Evolutionary conservation across 257 asterid species (phyloP).

Genomic region (Nicotiana knightiana): DNA sequence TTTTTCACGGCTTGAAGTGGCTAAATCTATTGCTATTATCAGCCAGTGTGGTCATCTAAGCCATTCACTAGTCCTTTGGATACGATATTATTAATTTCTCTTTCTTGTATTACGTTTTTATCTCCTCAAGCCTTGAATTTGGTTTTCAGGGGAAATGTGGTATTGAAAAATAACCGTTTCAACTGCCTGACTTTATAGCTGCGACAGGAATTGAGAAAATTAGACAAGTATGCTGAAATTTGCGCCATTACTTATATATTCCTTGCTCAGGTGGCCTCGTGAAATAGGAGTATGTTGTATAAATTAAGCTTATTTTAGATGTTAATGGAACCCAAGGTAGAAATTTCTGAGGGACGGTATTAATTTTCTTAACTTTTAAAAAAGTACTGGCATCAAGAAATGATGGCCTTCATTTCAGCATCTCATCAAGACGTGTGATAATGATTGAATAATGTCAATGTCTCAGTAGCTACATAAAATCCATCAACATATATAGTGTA

Average conservation of each 20-base stretch:
- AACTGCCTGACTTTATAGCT: slow-evolving; percentile 97
- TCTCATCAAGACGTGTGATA: background rate
- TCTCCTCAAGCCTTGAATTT: slow-evolving; percentile 39
- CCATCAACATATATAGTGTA: background rate
- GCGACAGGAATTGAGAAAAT: slow-evolving; percentile 99
- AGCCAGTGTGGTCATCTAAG: background rate
- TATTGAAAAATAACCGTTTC: slow-evolving; percentile 91
- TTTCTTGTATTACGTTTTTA: slow-evolving; percentile 13
- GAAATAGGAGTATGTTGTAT: background rate
- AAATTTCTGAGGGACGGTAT: background rate
- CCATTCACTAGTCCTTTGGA: background rate
- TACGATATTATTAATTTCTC: background rate
- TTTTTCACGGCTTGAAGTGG: background rate
- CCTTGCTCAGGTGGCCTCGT: background rate
- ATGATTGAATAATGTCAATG: background rate
- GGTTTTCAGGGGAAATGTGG: slow-evolving; percentile 95
- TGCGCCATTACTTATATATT: background rate
- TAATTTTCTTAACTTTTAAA: background rate
- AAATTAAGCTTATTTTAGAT: background rate
- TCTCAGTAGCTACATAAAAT: background rate
- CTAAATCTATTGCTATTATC: background rate
- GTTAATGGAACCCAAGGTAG: background rate
- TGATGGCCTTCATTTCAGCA: background rate
- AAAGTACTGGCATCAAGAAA: background rate
- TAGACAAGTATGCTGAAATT: slow-evolving; percentile 64